A percentile compares a stretch with the other conserved stretches of the same genome.
These are phyloP conservation scores for Solanum bulbocastanum DNA, from an alignment of 257 asterid species.

Conservation along the genomic window DNA sequence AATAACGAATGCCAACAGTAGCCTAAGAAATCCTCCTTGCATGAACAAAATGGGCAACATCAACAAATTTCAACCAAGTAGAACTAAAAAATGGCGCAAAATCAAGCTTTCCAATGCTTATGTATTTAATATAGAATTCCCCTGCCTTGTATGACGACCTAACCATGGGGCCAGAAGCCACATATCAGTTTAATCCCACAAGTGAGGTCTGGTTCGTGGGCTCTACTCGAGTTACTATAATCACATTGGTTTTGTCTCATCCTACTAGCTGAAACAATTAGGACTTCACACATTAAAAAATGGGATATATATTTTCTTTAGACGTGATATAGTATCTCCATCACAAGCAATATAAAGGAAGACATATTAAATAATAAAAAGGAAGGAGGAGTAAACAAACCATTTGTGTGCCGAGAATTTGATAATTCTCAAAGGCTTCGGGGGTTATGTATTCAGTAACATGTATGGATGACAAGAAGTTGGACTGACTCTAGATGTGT, in stretches of 20 bases:
- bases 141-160: conserved; percentile 98
- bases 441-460: conserved; percentile 92
- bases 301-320: neutral
- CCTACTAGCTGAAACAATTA: neutral
- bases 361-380: neutral
- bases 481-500: no score
- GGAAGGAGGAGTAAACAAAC: conserved; percentile 26
- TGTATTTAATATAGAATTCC: conserved; percentile 79
- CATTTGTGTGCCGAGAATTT: conserved; percentile 79
- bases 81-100: no score
- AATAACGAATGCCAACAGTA: no score
- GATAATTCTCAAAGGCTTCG: conserved; percentile 85
- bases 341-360: neutral
- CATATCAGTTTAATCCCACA: conserved; percentile 10
- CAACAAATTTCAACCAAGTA: no score
- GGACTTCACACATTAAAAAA: neutral
- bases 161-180: conserved; percentile 99
- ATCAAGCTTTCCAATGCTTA: neutral
- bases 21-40: no score
- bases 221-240: neutral
- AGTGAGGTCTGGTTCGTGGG: neutral
- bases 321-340: neutral
- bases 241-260: neutral
- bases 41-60: no score
- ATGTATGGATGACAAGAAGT: no score